Evolutionary conservation across 1,284 basidiomycete species (phyloP), one percentile per base, ranked within the genome.

Genomic region (Sutorius eximius): DNA sequence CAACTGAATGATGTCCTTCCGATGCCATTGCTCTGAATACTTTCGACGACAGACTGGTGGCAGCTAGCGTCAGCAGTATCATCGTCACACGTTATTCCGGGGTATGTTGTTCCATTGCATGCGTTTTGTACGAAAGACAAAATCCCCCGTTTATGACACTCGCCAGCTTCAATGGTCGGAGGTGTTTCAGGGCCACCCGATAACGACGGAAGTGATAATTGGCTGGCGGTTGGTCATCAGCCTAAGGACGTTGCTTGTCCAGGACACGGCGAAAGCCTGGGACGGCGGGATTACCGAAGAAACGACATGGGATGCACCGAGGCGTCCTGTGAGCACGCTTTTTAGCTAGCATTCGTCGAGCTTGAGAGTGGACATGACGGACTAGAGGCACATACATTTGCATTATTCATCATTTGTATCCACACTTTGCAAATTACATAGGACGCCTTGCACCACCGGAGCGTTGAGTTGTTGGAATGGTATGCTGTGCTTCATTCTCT

Each of bases 221-320:
- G 58, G 58, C 15, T 59, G 59, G 49, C 56, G 56, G 30, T n/a
- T 59, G 18, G 51, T 58, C 16, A 48, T 59, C 18, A 40, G 12
- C 42, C 59, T 61, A 12, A 48, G 55, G 6, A 45, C 45, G 6
- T 38, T 16, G 33, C 6, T 34, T 5, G 15, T 7, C 15, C 33
- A 34, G 33, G 32, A 41, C 16, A 7, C 1, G 5, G 30, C 20
- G 10, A 3, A 16, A 13, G 46, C 22, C 22, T 24, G 3, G 3
- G 13, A 10, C 3, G 7, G 10, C 6, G 15, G 9, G 22, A 16
- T 24, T 10, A 9, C 8, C 9, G 46, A 49, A 10, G 24, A 27
- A 27, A 5, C 24, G 24, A 27, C 24, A 27, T 27, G 24, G 24
- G 33, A 56, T 3, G 46, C 52, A 5, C 52, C 45, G 4, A 59